phyloP scores from a whole-genome alignment of 176 grass and related monocot species.

The maize (Zea mays) region DNA sequence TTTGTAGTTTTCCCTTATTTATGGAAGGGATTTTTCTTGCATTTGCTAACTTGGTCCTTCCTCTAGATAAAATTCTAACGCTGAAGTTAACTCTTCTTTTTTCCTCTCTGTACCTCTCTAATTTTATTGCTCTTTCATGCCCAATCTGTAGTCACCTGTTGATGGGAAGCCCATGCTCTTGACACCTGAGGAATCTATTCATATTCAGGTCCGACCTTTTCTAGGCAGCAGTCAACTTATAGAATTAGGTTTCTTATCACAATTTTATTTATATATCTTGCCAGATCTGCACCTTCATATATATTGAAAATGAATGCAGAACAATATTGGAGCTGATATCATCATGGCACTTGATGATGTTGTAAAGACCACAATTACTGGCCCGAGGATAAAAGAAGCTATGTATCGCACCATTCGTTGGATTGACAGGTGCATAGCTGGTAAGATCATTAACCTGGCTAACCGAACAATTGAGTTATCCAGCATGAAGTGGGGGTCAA shows the following conservation, averaged over 20 bases:
- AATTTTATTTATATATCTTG: slow-evolving; percentile 5
- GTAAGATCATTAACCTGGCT: slow-evolving; percentile 49
- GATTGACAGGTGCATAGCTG: slow-evolving; percentile 98
- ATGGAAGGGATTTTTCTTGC: slow-evolving; percentile 4
- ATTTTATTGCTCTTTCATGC: slow-evolving; percentile 22
- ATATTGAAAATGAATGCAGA: slow-evolving; percentile 55
- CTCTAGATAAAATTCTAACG: not conserved
- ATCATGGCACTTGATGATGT: slow-evolving; percentile 99
- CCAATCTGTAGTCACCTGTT: slow-evolving; percentile 77
- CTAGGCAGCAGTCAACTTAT: slow-evolving; percentile 5
- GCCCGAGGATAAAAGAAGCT: slow-evolving; percentile 94
- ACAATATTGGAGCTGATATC: slow-evolving; percentile 99
- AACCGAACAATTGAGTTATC: not conserved
- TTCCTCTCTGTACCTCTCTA: slow-evolving; percentile 5
- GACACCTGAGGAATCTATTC: slow-evolving; percentile 92
- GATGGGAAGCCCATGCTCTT: slow-evolving; percentile 96
- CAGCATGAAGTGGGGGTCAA: not conserved
- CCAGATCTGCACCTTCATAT: not conserved
- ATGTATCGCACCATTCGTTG: slow-evolving; percentile 98
- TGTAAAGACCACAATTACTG: slow-evolving; percentile 96
- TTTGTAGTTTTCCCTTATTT: slow-evolving; percentile 19
- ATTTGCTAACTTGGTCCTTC: not conserved
- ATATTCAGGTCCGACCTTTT: slow-evolving; percentile 73
- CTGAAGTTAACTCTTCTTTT: not conserved
- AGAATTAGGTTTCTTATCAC: slow-evolving; percentile 11